Evolutionary conservation across 2,329 filamentous ascomycete genomes (phyloP).

Genomic region (Phyllosticta citriasiana): DNA sequence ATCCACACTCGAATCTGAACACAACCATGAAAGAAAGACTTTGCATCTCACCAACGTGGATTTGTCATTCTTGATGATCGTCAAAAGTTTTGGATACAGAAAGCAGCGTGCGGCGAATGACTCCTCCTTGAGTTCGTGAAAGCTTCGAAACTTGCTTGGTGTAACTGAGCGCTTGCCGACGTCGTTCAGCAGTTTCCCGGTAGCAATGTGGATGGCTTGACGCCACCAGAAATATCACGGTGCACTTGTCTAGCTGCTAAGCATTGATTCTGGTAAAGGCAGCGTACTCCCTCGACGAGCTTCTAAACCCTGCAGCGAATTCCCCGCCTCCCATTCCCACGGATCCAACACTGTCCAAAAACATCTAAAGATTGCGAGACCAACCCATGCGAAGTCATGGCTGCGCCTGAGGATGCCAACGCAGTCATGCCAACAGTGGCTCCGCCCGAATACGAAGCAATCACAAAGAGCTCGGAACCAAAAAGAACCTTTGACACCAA

Average conservation of each 20-base stretch:
- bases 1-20: background rate
- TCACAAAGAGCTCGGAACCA: background rate
- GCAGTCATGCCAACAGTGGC: background rate
- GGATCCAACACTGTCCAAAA: background rate
- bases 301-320: background rate
- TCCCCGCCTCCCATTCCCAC: background rate
- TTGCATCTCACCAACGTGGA: background rate
- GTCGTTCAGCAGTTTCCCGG: background rate
- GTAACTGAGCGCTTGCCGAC: background rate
- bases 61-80: background rate
- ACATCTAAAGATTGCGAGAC: background rate
- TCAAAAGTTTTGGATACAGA: background rate
- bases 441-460: background rate
- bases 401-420: background rate
- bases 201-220: background rate
- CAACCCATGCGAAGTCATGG: background rate
- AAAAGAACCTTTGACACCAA: background rate
- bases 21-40: background rate
- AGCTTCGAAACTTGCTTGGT: background rate
- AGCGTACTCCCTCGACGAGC: background rate
- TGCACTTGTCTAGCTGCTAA: background rate
- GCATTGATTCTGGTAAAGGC: background rate
- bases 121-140: background rate
- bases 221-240: background rate
- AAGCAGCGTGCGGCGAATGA: background rate